These are phyloP conservation scores for Leishmania braziliensis DNA, from an alignment of 208 protist genomes.

Conservation along the genomic window DNA sequence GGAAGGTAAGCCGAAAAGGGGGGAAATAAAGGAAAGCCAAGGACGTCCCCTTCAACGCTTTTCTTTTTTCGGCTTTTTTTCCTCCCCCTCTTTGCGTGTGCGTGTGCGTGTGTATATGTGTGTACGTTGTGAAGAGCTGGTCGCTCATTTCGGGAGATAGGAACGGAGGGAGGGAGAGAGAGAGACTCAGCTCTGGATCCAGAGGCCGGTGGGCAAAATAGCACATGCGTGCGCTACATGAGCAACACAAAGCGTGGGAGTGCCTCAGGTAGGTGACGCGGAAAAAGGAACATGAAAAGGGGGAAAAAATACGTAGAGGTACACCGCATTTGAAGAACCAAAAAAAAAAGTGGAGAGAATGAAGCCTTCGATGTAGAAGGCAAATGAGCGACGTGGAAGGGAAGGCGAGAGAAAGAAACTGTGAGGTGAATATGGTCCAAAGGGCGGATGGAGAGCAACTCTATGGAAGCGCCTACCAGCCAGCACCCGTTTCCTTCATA, in stretches of 20 bases:
- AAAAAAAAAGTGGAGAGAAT: neutral
- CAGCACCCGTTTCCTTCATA: neutral
- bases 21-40: neutral
- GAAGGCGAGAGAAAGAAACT: neutral
- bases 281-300: neutral
- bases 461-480: neutral
- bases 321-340: neutral
- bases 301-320: neutral
- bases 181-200: neutral
- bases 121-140: neutral
- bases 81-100: neutral
- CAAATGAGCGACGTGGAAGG: neutral
- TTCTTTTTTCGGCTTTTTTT: neutral
- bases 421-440: neutral
- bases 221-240: neutral
- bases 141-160: neutral
- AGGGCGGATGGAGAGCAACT: neutral
- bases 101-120: neutral
- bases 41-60: neutral
- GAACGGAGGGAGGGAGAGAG: neutral
- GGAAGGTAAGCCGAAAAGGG: neutral
- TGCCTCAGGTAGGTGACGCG: neutral
- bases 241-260: neutral
- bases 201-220: neutral
- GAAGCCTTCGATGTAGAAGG: neutral